Base-by-base conservation (phyloP, 108 stramenopile genomes). In the Cylindrotheca fusiformis region DNA sequence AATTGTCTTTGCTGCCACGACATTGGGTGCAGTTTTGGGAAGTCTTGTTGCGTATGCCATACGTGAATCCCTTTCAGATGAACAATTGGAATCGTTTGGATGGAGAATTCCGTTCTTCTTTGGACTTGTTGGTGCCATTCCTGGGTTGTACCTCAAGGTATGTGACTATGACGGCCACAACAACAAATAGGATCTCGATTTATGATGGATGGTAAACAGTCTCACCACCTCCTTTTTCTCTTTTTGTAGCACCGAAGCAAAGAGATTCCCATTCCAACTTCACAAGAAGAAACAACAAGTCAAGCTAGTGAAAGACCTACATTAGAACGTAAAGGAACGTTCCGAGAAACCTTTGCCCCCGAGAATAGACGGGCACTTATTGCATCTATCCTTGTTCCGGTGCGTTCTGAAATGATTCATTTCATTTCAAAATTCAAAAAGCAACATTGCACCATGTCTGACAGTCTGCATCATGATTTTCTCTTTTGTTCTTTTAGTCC, bases 31-130 rank as follows among this genome's bases (percentile, higher is more conserved):
- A 14, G 48, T 87, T 8, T 41, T 84, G 4, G 88, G 88, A 14
- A 84, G 74, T 47, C 33, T 86, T 18, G 65, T 80, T 20, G 84
- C 82, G 21, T 79, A 71, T 10, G 23, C 74, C 23, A 31, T 89
- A 44, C 71, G 87, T 3, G 28, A 72, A 17, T 10, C 77, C 22
- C 68, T 87, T 4, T 79, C 78, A 10, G 73, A 84, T 2, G 76
- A 84, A 45, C 80, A 83, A 56, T 59, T 90, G 0, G 19, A 62
- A 10, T 14, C 31, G 1, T 90, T 75, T 75, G 88, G 85, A 18
- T 90, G 88, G 88, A 59, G 88, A 1, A 45, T 90, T 1, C 88
- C 88, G 1, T 90, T 90, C 58, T 65, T 90, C 27, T 77, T 74
- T 17, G 88, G 88, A 18, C 74, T 90, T 31, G 12, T 82, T 1